phyloP scores from a whole-genome alignment of 345 rosid species.

The Anastatica hierochuntica region DNA sequence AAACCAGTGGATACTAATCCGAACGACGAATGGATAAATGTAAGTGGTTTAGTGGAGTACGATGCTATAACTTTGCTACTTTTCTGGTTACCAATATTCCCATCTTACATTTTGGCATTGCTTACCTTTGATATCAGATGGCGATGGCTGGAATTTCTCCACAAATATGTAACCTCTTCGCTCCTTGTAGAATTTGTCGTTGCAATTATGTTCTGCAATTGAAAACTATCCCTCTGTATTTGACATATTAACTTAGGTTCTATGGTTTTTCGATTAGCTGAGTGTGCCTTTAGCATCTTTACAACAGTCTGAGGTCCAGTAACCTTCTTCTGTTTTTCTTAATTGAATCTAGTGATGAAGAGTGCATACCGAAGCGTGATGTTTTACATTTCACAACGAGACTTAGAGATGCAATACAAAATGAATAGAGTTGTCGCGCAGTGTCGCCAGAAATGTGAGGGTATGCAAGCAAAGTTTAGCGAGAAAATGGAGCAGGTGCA shows the following conservation, averaged over 20 bases:
- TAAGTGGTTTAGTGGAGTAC: too few species aligned
- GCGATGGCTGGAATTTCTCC: constrained; percentile 93
- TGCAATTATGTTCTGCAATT: background rate
- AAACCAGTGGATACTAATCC: constrained; percentile 90
- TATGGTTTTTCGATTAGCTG: background rate
- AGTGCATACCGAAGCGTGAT: constrained; percentile 82
- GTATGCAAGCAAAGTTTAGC: constrained; percentile 77
- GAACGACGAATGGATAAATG: constrained; percentile 93
- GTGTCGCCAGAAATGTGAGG: constrained; percentile 83
- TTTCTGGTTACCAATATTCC: background rate
- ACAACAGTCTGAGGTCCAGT: background rate
- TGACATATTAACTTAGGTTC: background rate
- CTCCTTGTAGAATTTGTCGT: too few species aligned
- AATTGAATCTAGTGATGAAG: constrained; percentile 64
- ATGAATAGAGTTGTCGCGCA: constrained; percentile 74
- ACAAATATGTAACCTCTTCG: constrained; percentile 77
- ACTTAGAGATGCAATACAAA: constrained; percentile 88
- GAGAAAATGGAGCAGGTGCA: constrained; percentile 90
- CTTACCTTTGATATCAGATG: constrained; percentile 47
- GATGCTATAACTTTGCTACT: constrained; percentile 3
- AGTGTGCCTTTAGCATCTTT: background rate
- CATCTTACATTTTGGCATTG: constrained; percentile 5
- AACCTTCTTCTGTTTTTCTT: constrained; percentile 33
- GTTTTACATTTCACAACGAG: constrained; percentile 84
- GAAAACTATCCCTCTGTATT: background rate